Base-by-base conservation (phyloP, 768 basidiomycete species). In the Boletus pseudo-olivaceus region DNA sequence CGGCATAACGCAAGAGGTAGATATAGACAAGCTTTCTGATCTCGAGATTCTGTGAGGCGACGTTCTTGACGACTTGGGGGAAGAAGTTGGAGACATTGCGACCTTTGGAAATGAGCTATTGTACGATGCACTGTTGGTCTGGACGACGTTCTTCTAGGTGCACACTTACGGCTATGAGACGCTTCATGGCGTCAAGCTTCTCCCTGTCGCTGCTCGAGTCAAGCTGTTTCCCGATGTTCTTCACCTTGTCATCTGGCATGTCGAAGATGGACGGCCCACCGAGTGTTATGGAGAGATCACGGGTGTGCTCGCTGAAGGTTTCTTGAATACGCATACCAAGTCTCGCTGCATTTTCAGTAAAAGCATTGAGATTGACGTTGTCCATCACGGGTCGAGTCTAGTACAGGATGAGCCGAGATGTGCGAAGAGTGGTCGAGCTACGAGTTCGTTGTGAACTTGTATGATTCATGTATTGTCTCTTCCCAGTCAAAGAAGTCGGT, bases 21-120 rank as follows among this genome's bases (percentile, higher is more conserved):
- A 98, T 96, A 72, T 98, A 98, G 37, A 98, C 93, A 49, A 99
- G 84, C 73, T 98, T 98, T 55, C 96, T 85, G 63, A 96, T 88
- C 71, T 97, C 93, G 46, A 98, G 83, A 66, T 92, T 91, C 51
- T 85, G 83, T 3, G 93, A 90, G 2, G 93, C 93, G 38, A 98
- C 96, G 63, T 95, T 95, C 77, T 95, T 98, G 63, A 98, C 94
- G 27, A 99, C 97, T 66, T 90, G 90, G 5, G 97, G 90, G 65
- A 98, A 98, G 80, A 93, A 95, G 56, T 87, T 83, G 26, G 94
- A 88, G 59, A 97, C 91, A 60, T 93, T 88, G 50, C 91, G 86
- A 46, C 87, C 87, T 76, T 96, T 95, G 37, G 91, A 93, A 51
- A 96, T 95, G 71, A 96, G 82, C 92, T 94, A 66, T 53, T 51